Percentiles rank a stretch among this genome's conserved stretches.
These are phyloP conservation scores for Melanogaster broomeanus DNA, from an alignment of 768 basidiomycete species.

Conservation along the genomic window DNA sequence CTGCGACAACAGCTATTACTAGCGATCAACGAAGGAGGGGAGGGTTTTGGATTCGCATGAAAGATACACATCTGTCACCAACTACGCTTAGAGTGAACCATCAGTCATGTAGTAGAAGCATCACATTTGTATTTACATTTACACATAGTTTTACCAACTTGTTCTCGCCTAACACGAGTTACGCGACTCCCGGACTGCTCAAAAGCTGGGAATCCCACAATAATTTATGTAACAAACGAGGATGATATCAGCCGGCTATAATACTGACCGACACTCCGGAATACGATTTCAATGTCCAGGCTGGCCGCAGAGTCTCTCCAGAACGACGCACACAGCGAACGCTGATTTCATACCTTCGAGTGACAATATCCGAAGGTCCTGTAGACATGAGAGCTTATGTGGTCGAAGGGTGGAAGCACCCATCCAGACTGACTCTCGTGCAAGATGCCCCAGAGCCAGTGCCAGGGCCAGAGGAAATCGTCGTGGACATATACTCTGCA, in stretches of 20 bases:
- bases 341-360: background rate
- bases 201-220: too few species aligned
- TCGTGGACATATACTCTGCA: conserved; percentile 76
- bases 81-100: conserved; percentile 15
- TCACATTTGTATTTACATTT: conserved; percentile 36
- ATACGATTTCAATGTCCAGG: background rate
- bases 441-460: conserved; percentile 59
- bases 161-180: background rate
- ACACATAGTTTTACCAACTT: conserved; percentile 17
- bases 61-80: conserved; percentile 10
- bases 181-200: conserved; percentile 3
- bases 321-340: background rate
- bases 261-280: background rate
- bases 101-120: conserved; percentile 30
- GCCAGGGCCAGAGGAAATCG: conserved; percentile 51
- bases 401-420: conserved; percentile 68
- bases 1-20: conserved; percentile 86
- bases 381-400: conserved; percentile 75
- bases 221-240: too few species aligned
- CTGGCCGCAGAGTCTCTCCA: too few species aligned
- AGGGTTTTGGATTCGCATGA: conserved; percentile 88
- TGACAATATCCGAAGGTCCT: background rate
- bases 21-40: conserved; percentile 94
- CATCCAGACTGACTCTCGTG: conserved; percentile 58
- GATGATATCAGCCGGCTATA: background rate